phyloP scores from a whole-genome alignment of 768 basidiomycete species.

The Mycena olivaceomarginata region DNA sequence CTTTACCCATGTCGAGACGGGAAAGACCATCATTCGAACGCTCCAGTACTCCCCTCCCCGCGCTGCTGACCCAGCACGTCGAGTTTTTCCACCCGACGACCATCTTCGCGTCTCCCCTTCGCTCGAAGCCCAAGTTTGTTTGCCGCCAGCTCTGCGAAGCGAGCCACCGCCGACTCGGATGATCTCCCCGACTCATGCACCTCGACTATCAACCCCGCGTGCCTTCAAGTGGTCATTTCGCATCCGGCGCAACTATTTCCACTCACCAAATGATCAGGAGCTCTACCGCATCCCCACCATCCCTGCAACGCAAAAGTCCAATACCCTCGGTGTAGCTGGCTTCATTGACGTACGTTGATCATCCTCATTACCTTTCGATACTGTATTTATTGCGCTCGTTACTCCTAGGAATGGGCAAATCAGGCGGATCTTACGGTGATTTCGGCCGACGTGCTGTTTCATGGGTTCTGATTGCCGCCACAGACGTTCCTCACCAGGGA shows the following conservation, averaged over 20 bases:
- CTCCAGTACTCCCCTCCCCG: constrained; percentile 48
- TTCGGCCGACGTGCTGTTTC: constrained; percentile 15
- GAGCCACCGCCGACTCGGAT: constrained; percentile 11
- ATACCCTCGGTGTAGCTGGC: constrained; percentile 44
- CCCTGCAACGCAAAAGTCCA: constrained; percentile 40
- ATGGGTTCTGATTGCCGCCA: constrained; percentile 43
- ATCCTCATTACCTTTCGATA: constrained; percentile 7
- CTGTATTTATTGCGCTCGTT: not conserved
- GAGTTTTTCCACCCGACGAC: constrained; percentile 48
- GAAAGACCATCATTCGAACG: constrained; percentile 43
- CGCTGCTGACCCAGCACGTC: constrained; percentile 38
- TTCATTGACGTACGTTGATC: constrained; percentile 41
- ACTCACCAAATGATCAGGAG: constrained; percentile 36
- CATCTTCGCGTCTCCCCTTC: constrained; percentile 32
- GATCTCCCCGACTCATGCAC: constrained; percentile 46
- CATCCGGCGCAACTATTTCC: constrained; percentile 8
- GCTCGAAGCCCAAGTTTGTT: constrained; percentile 11
- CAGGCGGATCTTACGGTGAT: constrained; percentile 23
- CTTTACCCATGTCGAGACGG: constrained; percentile 34
- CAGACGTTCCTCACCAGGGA: constrained; percentile 44
- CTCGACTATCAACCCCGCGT: constrained; percentile 46
- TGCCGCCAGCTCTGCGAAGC: constrained; percentile 5
- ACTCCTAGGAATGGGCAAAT: constrained; percentile 18
- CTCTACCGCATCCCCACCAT: constrained; percentile 49
- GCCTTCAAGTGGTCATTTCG: constrained; percentile 37